phyloP scores from a whole-genome alignment of 1,284 basidiomycete species.

The Apiotrichum montevideense region DNA sequence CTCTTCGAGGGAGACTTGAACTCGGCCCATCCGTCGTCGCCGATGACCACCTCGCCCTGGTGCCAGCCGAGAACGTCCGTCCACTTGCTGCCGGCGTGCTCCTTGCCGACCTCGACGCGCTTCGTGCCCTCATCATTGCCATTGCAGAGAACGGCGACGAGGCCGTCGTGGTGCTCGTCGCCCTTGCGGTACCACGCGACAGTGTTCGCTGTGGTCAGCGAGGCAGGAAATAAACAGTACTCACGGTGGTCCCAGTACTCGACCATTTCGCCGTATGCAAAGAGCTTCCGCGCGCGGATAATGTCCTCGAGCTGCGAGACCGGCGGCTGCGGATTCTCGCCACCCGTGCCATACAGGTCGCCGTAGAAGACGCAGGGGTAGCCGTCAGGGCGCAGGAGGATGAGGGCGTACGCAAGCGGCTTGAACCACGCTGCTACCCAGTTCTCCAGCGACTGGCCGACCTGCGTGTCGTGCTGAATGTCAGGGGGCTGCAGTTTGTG shows the following conservation, averaged over 20 bases:
- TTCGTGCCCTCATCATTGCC: slow-evolving; percentile 47
- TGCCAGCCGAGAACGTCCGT: slow-evolving; percentile 56
- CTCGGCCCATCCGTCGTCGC: slow-evolving; percentile 55
- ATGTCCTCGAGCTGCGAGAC: slow-evolving; percentile 52
- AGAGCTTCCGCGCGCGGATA: slow-evolving; percentile 51
- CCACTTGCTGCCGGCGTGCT: slow-evolving; percentile 54
- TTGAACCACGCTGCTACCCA: slow-evolving; percentile 55
- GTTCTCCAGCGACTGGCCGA: slow-evolving; percentile 53
- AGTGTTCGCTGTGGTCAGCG: slow-evolving; percentile 38
- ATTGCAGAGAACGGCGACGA: slow-evolving; percentile 49
- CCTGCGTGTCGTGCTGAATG: slow-evolving; percentile 51
- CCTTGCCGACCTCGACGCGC: slow-evolving; percentile 51
- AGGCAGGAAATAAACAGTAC: slow-evolving; percentile 12
- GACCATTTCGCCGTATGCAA: slow-evolving; percentile 52
- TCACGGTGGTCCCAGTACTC: slow-evolving; percentile 53
- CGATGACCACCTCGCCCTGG: slow-evolving; percentile 52
- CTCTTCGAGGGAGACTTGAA: slow-evolving; percentile 50
- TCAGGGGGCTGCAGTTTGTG: background rate
- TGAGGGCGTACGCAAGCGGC: slow-evolving; percentile 69
- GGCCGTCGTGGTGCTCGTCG: slow-evolving; percentile 51
- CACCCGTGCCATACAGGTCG: slow-evolving; percentile 59
- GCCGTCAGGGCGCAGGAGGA: slow-evolving; percentile 73
- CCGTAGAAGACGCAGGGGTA: slow-evolving; percentile 94
- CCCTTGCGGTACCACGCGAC: slow-evolving; percentile 54
- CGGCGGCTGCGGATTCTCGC: slow-evolving; percentile 50